phyloP scores from a whole-genome alignment of 805 yeast genomes.

The Saccharomyces jurei region DNA sequence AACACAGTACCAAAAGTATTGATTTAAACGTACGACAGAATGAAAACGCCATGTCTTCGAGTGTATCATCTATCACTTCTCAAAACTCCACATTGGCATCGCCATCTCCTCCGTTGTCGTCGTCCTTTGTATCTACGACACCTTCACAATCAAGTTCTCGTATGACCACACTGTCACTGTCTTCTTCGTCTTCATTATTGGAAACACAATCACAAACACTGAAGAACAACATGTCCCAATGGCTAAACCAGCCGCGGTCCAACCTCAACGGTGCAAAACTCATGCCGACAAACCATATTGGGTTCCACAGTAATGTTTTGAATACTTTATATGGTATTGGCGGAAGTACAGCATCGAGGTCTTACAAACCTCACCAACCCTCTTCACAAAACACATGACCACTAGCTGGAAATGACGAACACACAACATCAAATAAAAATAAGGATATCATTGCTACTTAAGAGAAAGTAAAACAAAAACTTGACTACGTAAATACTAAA shows the following conservation, averaged over 20 bases:
- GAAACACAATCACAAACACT: conserved; percentile 4
- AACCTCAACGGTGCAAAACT: not conserved
- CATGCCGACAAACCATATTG: conserved; percentile 1
- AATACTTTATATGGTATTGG: conserved; percentile 8
- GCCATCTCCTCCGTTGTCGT: not conserved
- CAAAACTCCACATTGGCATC: not conserved
- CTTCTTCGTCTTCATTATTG: not conserved
- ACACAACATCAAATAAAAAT: not conserved
- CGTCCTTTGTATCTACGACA: not conserved
- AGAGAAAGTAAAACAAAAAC: not conserved
- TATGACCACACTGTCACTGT: not conserved
- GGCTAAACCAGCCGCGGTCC: not conserved
- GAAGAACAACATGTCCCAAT: conserved; percentile 4
- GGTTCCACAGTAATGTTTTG: conserved; percentile 7
- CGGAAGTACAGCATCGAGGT: not conserved
- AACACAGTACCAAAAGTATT: not conserved
- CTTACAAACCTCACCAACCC: not conserved
- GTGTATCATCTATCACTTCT: not conserved
- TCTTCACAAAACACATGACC: not conserved
- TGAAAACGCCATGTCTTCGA: not conserved
- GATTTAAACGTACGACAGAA: not conserved
- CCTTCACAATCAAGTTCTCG: not conserved
- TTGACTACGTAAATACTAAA: not conserved
- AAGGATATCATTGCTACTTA: not conserved
- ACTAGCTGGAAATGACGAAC: not conserved